Percentiles rank a stretch among this genome's conserved stretches.
phyloP scores from a whole-genome alignment of 441 rosid genomes.

The Corymbia calophylla region DNA sequence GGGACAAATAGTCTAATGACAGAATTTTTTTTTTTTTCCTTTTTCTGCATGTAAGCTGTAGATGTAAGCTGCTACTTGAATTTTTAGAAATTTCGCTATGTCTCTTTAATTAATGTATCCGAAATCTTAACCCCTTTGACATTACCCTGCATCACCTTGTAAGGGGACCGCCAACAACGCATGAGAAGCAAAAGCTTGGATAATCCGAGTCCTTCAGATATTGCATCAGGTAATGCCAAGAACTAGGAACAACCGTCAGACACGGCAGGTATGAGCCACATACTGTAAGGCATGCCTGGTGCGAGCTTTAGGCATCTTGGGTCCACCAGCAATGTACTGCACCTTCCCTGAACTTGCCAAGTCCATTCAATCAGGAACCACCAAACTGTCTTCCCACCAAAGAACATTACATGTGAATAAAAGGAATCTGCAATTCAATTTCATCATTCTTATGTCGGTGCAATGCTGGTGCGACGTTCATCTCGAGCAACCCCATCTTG shows the following conservation, averaged over 20 bases:
- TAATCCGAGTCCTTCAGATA: neutral
- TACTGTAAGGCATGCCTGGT: neutral
- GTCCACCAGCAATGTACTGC: neutral
- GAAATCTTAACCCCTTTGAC: neutral
- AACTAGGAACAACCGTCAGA: neutral
- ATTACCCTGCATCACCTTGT: neutral
- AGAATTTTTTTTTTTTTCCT: neutral
- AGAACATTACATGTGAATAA: neutral
- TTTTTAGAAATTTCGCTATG: neutral
- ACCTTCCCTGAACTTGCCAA: neutral
- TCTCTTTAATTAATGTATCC: neutral
- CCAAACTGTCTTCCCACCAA: neutral
- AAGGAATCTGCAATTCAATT: neutral
- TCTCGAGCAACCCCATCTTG: neutral
- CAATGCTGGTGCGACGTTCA: neutral
- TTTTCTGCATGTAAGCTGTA: neutral
- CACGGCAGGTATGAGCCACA: neutral
- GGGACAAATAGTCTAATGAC: neutral
- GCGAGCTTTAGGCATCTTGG: neutral
- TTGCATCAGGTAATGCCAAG: neutral
- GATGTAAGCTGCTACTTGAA: neutral
- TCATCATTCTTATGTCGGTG: neutral
- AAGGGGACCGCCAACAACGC: neutral
- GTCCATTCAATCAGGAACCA: neutral
- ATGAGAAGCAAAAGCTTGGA: neutral